Evolutionary conservation across 1,284 basidiomycete genomes (phyloP), one percentile per base, ranked within the genome.

Genomic region (Cystobasidium sp.): DNA sequence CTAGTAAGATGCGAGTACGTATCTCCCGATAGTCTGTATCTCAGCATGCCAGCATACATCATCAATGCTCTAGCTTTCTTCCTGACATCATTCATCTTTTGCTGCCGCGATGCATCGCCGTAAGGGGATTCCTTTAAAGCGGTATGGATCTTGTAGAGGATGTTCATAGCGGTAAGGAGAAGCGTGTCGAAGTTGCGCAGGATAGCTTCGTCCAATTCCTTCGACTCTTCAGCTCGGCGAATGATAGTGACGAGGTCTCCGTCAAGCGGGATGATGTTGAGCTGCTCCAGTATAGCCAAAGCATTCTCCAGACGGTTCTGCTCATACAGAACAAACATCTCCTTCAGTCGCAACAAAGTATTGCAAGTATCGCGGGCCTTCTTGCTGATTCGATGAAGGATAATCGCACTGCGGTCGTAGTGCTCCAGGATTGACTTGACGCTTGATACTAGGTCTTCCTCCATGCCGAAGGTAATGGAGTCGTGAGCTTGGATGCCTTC

Each of bases 81-180:
- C 69, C 82, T 82, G 67, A 82, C 80, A 43, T 79, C 77, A 18
- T 78, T 75, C 77, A 85, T 92, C 81, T 87, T 90, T 85, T 88
- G 87, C 79, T 92, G 90, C 76, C 89, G 85, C 1, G 88, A 88
- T 24, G 87, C 85, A 78, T 93, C 92, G 16, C 89, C 87, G 67
- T 88, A 88, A 53, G 87, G 84, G 37, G 89, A 89, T n/a, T 86
- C 84, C 83, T 95, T 95, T 73, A 89, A 84, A 77, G 87, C 87
- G 76, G 90, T 89, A 78, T 93, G 90, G 9, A 94, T 87, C 24
- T 87, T 88, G 76, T 91, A 91, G 39, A 99, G 87, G 37, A 90
- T 89, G 80, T 94, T 93, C 96, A 98, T 99, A n/a, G 92, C 91
- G 68, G 95, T 88, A 39, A 93, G 88, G 49, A 98, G 87, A 81